These are phyloP conservation scores for Hypseocharis bilobata DNA, from an alignment of 441 rosid genomes.

Conservation along the genomic window DNA sequence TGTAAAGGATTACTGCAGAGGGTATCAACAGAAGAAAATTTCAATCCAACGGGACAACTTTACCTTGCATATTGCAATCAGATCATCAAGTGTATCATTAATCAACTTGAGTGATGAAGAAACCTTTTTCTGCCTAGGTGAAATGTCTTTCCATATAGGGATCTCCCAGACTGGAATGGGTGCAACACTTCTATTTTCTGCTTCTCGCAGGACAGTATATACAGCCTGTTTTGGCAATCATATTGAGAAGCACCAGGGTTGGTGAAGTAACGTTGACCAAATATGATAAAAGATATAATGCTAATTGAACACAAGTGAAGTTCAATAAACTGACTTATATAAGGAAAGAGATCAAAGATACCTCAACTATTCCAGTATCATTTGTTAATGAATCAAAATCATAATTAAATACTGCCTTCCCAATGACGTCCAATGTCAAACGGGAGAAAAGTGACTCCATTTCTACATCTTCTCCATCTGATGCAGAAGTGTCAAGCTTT, in stretches of 20 bases:
- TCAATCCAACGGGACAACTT: slow-evolving; percentile 12
- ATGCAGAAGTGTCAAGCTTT: slow-evolving; percentile 71
- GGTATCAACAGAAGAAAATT: no score
- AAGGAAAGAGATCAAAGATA: slow-evolving; percentile 21
- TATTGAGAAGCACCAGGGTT: slow-evolving; percentile 12
- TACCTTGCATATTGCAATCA: slow-evolving; percentile 89
- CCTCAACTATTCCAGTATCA: slow-evolving; percentile 94
- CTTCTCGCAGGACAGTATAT: slow-evolving; percentile 81
- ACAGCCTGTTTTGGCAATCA: slow-evolving; percentile 55
- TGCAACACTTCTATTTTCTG: slow-evolving; percentile 87
- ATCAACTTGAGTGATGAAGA: slow-evolving; percentile 63
- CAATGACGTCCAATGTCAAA: slow-evolving; percentile 83
- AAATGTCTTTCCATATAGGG: slow-evolving; percentile 89
- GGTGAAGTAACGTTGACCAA: neutral
- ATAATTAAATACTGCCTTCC: slow-evolving; percentile 90
- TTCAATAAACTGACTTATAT: slow-evolving; percentile 8
- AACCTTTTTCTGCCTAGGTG: slow-evolving; percentile 79
- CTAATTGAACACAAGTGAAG: neutral
- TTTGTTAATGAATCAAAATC: slow-evolving; percentile 87
- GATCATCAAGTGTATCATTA: slow-evolving; percentile 62
- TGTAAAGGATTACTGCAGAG: neutral
- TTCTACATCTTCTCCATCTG: slow-evolving; percentile 73
- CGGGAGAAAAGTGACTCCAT: slow-evolving; percentile 97
- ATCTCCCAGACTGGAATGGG: slow-evolving; percentile 91
- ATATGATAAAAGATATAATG: neutral